These are phyloP conservation scores for Wickerhamomyces chambardii DNA, from an alignment of 805 yeast species.

Conservation along the genomic window DNA sequence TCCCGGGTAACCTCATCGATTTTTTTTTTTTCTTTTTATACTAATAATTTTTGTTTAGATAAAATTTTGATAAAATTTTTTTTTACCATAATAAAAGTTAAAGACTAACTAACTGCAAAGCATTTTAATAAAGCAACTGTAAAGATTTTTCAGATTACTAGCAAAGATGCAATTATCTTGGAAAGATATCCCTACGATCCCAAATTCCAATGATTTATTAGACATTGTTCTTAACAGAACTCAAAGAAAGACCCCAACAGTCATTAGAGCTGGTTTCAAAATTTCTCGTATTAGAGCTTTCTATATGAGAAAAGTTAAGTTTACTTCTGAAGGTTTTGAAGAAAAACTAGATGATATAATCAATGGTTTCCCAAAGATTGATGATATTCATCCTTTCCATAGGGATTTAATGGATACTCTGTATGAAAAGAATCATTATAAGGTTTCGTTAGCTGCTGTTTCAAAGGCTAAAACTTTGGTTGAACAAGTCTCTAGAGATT, in stretches of 20 bases:
- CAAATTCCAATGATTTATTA: constrained; percentile 85
- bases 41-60: no score
- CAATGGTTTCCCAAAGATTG: constrained; percentile 89
- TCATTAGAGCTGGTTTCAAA: constrained; percentile 91
- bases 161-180: constrained; percentile 85
- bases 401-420: constrained; percentile 96
- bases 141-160: not conserved
- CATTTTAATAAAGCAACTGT: no score
- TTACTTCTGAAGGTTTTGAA: constrained; percentile 90
- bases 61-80: no score
- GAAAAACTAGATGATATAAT: constrained; percentile 87
- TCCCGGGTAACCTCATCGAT: not conserved
- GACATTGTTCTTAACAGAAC: constrained; percentile 96
- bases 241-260: constrained; percentile 99
- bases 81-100: no score
- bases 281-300: constrained; percentile 95
- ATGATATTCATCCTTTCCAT: constrained; percentile 98
- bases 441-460: constrained; percentile 90
- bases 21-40: no score
- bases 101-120: no score
- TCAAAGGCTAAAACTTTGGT: constrained; percentile 89
- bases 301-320: constrained; percentile 96
- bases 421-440: constrained; percentile 96
- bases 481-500: constrained; percentile 95
- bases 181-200: constrained; percentile 97